These are phyloP conservation scores for Xylariaceae sp. DNA, from an alignment of 2,329 filamentous ascomycete species.

Conservation along the genomic window DNA sequence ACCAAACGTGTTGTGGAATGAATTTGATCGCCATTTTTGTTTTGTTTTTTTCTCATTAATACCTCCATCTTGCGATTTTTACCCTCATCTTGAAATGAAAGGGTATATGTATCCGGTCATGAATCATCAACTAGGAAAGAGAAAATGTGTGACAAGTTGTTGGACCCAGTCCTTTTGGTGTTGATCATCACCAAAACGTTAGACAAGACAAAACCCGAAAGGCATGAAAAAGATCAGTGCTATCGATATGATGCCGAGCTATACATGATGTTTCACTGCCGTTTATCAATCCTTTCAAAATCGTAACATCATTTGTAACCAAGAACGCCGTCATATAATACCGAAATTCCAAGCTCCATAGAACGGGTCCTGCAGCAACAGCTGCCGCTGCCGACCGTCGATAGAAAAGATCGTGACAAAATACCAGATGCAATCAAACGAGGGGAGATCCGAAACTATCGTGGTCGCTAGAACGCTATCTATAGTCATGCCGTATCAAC, in stretches of 20 bases:
- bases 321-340: conserved; percentile 26
- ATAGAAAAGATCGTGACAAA: background rate
- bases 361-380: conserved; percentile 18
- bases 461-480: conserved; percentile 6
- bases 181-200: background rate
- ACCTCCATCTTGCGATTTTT: conserved; percentile 28
- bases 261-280: conserved; percentile 27
- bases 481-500: conserved; percentile 4
- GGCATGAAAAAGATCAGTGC: conserved; percentile 4
- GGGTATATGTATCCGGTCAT: conserved; percentile 31
- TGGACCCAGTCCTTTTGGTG: background rate
- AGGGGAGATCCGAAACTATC: background rate
- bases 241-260: conserved; percentile 11
- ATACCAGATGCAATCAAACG: background rate
- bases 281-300: conserved; percentile 6
- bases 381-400: conserved; percentile 12
- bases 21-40: conserved; percentile 13
- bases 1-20: too few species aligned
- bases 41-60: conserved; percentile 15
- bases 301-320: conserved; percentile 19
- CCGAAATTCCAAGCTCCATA: conserved; percentile 10
- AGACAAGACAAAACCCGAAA: conserved; percentile 4
- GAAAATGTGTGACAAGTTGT: conserved; percentile 21
- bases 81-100: conserved; percentile 34
- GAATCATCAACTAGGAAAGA: conserved; percentile 30